These are phyloP conservation scores for Paragyromitra xinjiangensis DNA, from an alignment of 495 filamentous ascomycete genomes.

Conservation along the genomic window DNA sequence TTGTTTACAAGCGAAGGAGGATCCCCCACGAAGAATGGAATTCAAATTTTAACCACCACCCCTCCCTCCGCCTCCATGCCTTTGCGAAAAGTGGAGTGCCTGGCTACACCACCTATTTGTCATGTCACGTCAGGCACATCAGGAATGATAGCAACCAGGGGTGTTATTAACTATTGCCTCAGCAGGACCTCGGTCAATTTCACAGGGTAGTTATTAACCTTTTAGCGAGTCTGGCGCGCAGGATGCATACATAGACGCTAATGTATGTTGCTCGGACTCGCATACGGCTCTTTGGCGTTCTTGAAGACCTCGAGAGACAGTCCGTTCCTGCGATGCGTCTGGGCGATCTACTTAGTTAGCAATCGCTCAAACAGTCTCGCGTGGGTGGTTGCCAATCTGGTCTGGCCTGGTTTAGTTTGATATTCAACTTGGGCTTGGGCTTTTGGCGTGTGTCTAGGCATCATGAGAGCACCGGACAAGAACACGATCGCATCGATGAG, in stretches of 20 bases:
- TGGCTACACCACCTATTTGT: conserved; percentile 12
- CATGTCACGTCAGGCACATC: conserved; percentile 17
- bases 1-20: conserved; percentile 17
- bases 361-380: background rate
- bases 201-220: conserved; percentile 5
- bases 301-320: conserved; percentile 7
- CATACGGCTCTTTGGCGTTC: conserved; percentile 2
- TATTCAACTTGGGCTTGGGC: background rate
- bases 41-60: background rate
- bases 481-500: conserved; percentile 27
- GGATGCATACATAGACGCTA: conserved; percentile 34
- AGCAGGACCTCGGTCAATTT: conserved; percentile 1
- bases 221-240: conserved; percentile 46
- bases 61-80: conserved; percentile 18
- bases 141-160: conserved; percentile 33
- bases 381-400: background rate
- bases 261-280: conserved; percentile 26
- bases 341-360: conserved; percentile 34
- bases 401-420: background rate
- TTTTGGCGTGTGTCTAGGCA: conserved; percentile 30
- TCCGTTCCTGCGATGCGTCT: conserved; percentile 26
- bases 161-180: background rate
- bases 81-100: background rate
- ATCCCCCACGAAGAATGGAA: conserved; percentile 17
- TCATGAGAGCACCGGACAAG: conserved; percentile 32